A percentile compares a stretch with the other conserved stretches of the same genome.
These are phyloP conservation scores for Alternaria incomplexa DNA, from an alignment of 2,329 filamentous ascomycete genomes.

Conservation along the genomic window DNA sequence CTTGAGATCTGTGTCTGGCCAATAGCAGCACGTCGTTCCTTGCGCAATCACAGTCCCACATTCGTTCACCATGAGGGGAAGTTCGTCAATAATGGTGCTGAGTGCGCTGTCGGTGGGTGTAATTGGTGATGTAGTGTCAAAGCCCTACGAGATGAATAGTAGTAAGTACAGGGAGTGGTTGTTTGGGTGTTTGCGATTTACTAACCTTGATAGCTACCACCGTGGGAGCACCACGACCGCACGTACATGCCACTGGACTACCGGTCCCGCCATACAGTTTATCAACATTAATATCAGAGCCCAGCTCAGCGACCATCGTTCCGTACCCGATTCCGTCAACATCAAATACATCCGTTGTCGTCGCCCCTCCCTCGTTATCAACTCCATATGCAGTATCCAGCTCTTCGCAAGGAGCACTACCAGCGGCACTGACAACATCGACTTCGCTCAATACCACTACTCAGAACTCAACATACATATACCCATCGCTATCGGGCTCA, in stretches of 20 bases:
- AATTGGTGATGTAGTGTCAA: constrained; percentile 18
- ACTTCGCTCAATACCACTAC: not conserved
- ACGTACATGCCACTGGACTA: constrained; percentile 15
- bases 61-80: constrained; percentile 24
- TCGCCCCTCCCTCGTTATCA: not conserved
- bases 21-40: constrained; percentile 18
- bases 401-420: not conserved
- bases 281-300: constrained; percentile 6
- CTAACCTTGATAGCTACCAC: constrained; percentile 17
- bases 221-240: constrained; percentile 16
- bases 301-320: not conserved
- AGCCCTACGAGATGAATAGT: constrained; percentile 9
- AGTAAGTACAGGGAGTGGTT: constrained; percentile 11
- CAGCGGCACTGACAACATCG: not conserved
- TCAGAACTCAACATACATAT: constrained; percentile 1
- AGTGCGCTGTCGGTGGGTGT: constrained; percentile 22
- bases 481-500: constrained; percentile 6
- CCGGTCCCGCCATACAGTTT: not conserved
- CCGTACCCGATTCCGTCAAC: constrained; percentile 1
- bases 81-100: constrained; percentile 21
- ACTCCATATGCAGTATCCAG: not conserved
- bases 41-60: constrained; percentile 1
- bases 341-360: not conserved
- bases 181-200: not conserved
- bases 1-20: constrained; percentile 2